Percentiles rank a stretch among this genome's conserved stretches.
These are phyloP conservation scores for Yarrowia sp. DNA, from an alignment of 805 yeast genomes.

Conservation along the genomic window DNA sequence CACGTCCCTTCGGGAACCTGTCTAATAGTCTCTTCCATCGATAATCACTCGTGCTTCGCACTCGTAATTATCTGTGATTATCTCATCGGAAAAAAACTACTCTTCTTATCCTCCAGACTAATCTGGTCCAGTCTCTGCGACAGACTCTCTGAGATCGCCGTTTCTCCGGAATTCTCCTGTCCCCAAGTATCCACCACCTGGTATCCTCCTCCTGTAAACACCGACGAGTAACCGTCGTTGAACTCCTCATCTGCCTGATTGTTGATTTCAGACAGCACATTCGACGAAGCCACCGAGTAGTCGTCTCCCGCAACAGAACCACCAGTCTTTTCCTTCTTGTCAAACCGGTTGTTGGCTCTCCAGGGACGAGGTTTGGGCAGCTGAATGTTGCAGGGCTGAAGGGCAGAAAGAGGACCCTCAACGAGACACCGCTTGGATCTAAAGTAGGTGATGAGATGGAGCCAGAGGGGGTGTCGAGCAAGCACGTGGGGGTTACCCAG, in stretches of 20 bases:
- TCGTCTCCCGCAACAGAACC: slow-evolving; percentile 19
- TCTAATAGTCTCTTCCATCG: too few relatives aligned
- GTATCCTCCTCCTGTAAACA: slow-evolving; percentile 22
- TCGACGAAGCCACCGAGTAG: slow-evolving; percentile 34
- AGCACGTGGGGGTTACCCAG: slow-evolving; percentile 86
- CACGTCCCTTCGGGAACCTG: too few relatives aligned
- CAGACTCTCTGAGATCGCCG: background rate
- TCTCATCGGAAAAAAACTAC: slow-evolving; percentile 23
- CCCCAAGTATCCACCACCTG: slow-evolving; percentile 33
- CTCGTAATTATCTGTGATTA: background rate
- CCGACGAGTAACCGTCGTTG: slow-evolving; percentile 42
- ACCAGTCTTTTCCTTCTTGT: background rate
- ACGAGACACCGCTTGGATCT: slow-evolving; percentile 87
- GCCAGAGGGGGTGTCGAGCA: slow-evolving; percentile 77
- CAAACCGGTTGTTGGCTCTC: slow-evolving; percentile 30
- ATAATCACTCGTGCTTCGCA: background rate
- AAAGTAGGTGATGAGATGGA: slow-evolving; percentile 74
- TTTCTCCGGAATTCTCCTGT: slow-evolving; percentile 21
- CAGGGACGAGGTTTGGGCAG: slow-evolving; percentile 40
- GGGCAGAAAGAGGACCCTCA: slow-evolving; percentile 83
- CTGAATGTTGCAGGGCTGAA: slow-evolving; percentile 63
- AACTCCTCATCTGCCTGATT: slow-evolving; percentile 24
- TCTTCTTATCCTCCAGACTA: slow-evolving; percentile 33
- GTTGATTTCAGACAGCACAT: slow-evolving; percentile 11
- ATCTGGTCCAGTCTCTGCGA: slow-evolving; percentile 28